Evolutionary conservation across 768 basidiomycete genomes (phyloP), one percentile per base, ranked within the genome.

Genomic region (Psilocybe tampanensis): DNA sequence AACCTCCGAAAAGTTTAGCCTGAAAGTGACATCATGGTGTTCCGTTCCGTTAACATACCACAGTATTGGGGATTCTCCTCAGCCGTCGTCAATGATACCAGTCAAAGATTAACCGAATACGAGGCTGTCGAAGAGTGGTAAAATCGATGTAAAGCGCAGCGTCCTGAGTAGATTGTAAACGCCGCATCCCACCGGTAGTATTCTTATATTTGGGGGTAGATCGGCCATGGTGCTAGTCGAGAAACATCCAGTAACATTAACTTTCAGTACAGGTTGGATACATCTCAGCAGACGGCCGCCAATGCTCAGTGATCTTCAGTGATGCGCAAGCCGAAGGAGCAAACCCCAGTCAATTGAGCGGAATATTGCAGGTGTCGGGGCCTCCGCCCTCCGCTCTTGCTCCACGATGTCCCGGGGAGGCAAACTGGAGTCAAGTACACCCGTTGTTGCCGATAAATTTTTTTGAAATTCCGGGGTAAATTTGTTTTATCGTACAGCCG

Each of bases 331-430:
- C 29, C 29, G 29, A 29, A 29, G 29, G 29, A 29, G 29, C 29
- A 29, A 9, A 29, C 29, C 1, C 15, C 3, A 22, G 15, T 52
- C 21, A 18, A 52, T n/a, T 17, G 8, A 26, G 15, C 24, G n/a
- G 26, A 19, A 17, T 17, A 24, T 29, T 17, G 8, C 41, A 22
- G 17, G 44, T 15, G 19, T 22, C 22, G 44, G 61, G 60, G 12
- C 57, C 59, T 52, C 64, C 66, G 64, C 64, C 57, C 59, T 52
- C 64, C 66, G 64, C 64, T 55, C 64, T 64, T 65, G 62, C 64
- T 64, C 66, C 67, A 63, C 64, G 52, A 62, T 60, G 41, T 54
- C 42, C 52, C 61, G 53, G 39, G 54, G 29, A 29, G 29, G 9
- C n/a, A 9, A 29, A 29, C 29, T 29, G 61, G 60, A 54, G 45